Base-by-base conservation (phyloP, 495 filamentous ascomycete species). In the Clavariopsis aquatica region DNA sequence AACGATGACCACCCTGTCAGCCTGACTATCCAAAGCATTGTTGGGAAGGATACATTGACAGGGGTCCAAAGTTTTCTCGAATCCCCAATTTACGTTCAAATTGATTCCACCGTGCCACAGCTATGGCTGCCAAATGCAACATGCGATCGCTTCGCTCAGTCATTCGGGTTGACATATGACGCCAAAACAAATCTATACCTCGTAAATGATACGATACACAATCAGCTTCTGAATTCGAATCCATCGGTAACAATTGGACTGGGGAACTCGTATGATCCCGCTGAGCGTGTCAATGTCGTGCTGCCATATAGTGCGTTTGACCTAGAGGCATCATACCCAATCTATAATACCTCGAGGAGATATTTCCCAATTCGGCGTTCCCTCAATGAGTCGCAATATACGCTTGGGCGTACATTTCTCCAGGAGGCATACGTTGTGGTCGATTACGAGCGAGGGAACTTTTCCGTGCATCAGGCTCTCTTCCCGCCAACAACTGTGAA, bases 241-340 rank as follows among this genome's bases (percentile, higher is more conserved):
- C 74, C 80, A 13, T 76, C 72, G 29, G 71, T 85, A 2, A 77
- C 78, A 0, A 78, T 85, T 53, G 74, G 74, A 19, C 68, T 86
- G 1, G 78, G 75, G 3, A 71, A 75, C 49, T 68, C 73, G 1
- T 65, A 62, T 13, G 63, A 72, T 0, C 78, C 76, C 0, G 78
- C 80, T 0, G 19, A 53, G 45, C 75, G 71, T 17, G 71, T 81
- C 2, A 74, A 76, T 20, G 77, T 86, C n/a, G 71, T 71, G 4
- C 72, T 86, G 0, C 83, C 83, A 7, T 86, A 83, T 64, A 72
- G 66, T 0, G 77, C 77, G 2, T 84, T 84, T 64, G 80, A 84
- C 66, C 72, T 84, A 15, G 19, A 63, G 20, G 65, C 65, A 6
- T 41, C n/a, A 24, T 55, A 49, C 27, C 59, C 59, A 4, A 53